These are phyloP conservation scores for Xylogone sp. DNA, from an alignment of 2,329 filamentous ascomycete species.

Conservation along the genomic window DNA sequence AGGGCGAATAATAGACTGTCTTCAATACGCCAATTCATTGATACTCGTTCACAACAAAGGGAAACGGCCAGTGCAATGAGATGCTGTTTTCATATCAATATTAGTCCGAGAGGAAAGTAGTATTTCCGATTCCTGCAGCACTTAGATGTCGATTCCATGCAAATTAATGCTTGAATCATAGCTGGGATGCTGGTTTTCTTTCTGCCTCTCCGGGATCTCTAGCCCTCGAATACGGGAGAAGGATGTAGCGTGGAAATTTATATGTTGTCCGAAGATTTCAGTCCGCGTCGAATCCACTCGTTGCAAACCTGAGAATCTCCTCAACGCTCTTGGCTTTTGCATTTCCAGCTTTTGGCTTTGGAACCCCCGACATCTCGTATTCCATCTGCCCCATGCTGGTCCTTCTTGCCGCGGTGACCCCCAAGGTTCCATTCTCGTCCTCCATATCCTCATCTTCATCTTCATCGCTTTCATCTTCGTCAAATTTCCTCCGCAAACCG, in stretches of 20 bases:
- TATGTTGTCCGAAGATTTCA: neutral
- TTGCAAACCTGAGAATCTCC: slow-evolving; percentile 46
- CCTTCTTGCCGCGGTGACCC: slow-evolving; percentile 14
- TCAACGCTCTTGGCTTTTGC: slow-evolving; percentile 29
- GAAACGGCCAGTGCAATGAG: no score
- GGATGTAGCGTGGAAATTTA: neutral
- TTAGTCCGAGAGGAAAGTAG: no score
- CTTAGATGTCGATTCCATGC: no score
- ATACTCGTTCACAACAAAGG: no score
- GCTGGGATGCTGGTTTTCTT: no score
- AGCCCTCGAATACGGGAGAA: no score
- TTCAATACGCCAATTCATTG: no score
- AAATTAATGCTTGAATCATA: no score
- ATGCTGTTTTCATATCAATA: no score
- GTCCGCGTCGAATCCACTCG: slow-evolving; percentile 33
- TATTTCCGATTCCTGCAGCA: no score
- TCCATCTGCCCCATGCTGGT: slow-evolving; percentile 10
- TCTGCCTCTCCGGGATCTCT: no score
- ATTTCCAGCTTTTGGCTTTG: slow-evolving; percentile 11
- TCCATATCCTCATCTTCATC: slow-evolving; percentile 10
- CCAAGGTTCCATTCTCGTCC: slow-evolving; percentile 37
- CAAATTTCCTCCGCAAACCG: slow-evolving; percentile 51
- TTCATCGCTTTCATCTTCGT: slow-evolving; percentile 9
- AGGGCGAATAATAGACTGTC: no score
- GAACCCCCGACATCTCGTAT: slow-evolving; percentile 12